phyloP scores from a whole-genome alignment of 352 stramenopile species.

The Blastocystis sp. region DNA sequence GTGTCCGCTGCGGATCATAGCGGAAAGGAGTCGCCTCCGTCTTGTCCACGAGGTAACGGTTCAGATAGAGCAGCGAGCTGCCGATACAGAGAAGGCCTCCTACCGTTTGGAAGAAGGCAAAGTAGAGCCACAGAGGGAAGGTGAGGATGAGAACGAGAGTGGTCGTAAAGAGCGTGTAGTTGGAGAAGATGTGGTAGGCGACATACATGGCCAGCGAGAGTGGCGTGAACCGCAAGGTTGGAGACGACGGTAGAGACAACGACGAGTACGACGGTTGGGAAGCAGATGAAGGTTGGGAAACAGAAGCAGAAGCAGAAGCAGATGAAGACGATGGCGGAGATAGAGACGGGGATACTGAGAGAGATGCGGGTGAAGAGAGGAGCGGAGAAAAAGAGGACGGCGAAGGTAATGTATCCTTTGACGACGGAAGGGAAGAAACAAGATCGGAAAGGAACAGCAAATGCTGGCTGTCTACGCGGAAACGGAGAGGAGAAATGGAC shows the following conservation, averaged over 20 bases:
- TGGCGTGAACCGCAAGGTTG: not conserved
- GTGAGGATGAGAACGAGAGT: not conserved
- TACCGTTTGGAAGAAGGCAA: not conserved
- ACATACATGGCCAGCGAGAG: not conserved
- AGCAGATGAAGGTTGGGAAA: too few species aligned
- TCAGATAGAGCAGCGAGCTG: not conserved
- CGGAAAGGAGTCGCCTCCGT: not conserved
- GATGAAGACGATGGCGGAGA: too few species aligned
- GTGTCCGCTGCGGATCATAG: too few species aligned
- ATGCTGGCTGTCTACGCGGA: not conserved
- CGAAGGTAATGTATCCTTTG: too few species aligned
- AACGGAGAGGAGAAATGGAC: not conserved
- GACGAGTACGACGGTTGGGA: too few species aligned
- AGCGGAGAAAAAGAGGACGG: too few species aligned
- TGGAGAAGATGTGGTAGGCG: not conserved
- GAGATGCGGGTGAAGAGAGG: too few species aligned
- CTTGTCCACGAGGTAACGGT: not conserved
- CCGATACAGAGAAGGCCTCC: not conserved
- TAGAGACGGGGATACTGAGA: too few species aligned
- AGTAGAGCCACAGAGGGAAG: constrained; percentile 3
- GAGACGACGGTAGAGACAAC: too few species aligned
- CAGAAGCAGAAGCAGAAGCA: too few species aligned
- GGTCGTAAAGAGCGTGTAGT: not conserved
- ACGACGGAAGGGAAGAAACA: not conserved
- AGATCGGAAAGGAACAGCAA: not conserved